Evolutionary conservation across 2,329 filamentous ascomycete genomes (phyloP).

Genomic region (Cladobotryum protrusum): DNA sequence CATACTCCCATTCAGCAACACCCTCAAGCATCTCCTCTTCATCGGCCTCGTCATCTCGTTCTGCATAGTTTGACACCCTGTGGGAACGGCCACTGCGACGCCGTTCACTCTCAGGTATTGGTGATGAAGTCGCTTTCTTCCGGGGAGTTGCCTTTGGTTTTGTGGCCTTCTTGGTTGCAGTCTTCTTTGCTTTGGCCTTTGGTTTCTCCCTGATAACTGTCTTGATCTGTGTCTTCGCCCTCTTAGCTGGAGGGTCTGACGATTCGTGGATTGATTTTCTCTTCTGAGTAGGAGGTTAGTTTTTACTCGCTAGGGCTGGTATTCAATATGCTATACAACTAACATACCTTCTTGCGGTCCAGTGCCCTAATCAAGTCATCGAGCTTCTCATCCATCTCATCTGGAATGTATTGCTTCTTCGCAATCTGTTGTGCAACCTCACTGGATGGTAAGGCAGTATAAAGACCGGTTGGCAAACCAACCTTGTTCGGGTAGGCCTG

Average conservation of each 20-base stretch:
- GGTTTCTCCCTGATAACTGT: constrained; percentile 31
- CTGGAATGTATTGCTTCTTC: constrained; percentile 75
- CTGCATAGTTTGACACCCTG: constrained; percentile 44
- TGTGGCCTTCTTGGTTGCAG: constrained; percentile 26
- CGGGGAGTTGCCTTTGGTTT: constrained; percentile 27
- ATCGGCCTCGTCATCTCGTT: constrained; percentile 52
- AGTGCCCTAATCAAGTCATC: constrained; percentile 60
- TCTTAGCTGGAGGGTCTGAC: constrained; percentile 37
- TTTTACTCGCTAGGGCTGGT: neutral
- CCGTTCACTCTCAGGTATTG: constrained; percentile 39
- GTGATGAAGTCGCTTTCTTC: constrained; percentile 21
- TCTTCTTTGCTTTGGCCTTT: constrained; percentile 31
- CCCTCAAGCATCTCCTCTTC: constrained; percentile 57
- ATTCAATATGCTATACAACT: neutral
- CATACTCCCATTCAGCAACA: constrained; percentile 53
- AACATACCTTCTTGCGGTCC: constrained; percentile 64
- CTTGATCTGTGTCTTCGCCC: constrained; percentile 31
- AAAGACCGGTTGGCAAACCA: constrained; percentile 73
- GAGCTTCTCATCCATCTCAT: constrained; percentile 67
- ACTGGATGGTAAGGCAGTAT: constrained; percentile 67
- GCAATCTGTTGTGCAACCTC: constrained; percentile 78
- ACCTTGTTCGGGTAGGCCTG: constrained; percentile 78
- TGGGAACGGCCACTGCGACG: constrained; percentile 50
- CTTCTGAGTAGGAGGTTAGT: constrained; percentile 36
- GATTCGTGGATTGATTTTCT: constrained; percentile 49